phyloP scores from a whole-genome alignment of 2,329 filamentous ascomycete species.

The Septoria linicola region DNA sequence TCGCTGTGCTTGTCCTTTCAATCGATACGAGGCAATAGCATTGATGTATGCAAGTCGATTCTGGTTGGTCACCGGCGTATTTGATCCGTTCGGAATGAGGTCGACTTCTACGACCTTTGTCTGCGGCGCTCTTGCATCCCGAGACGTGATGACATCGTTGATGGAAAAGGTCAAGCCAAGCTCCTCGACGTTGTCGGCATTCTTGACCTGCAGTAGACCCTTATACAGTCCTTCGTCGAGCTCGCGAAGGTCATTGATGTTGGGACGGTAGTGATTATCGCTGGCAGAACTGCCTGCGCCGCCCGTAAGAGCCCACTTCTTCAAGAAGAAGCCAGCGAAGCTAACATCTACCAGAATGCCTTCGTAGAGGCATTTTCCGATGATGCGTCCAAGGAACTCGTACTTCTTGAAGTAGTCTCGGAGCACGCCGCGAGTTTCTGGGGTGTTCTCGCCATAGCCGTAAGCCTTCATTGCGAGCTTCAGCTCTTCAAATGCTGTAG shows the following conservation, averaged over 20 bases:
- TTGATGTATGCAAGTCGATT: slow-evolving; percentile 94
- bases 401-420: slow-evolving; percentile 65
- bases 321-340: slow-evolving; percentile 92
- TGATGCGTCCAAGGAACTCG: slow-evolving; percentile 87
- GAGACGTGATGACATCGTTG: slow-evolving; percentile 53
- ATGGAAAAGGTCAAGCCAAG: slow-evolving; percentile 88
- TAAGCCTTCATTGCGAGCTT: slow-evolving; percentile 13
- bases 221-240: slow-evolving; percentile 89
- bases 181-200: slow-evolving; percentile 76
- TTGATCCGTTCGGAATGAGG: slow-evolving; percentile 72
- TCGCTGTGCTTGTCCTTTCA: slow-evolving; percentile 73
- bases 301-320: slow-evolving; percentile 86
- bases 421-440: slow-evolving; percentile 17
- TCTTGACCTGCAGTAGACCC: slow-evolving; percentile 78
- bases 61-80: slow-evolving; percentile 80
- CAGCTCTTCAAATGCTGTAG: slow-evolving; percentile 50
- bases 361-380: slow-evolving; percentile 97
- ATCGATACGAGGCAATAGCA: slow-evolving; percentile 81
- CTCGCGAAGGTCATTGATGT: slow-evolving; percentile 88
- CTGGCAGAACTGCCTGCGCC: slow-evolving; percentile 61
- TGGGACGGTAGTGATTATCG: slow-evolving; percentile 78
- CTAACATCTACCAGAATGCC: slow-evolving; percentile 89
- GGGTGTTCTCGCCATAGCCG: slow-evolving; percentile 14
- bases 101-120: slow-evolving; percentile 66
- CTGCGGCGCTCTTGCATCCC: slow-evolving; percentile 44